Conservation (phyloP, 2,329 filamentous ascomycete genomes). For the Venturia pyrina region DNA sequence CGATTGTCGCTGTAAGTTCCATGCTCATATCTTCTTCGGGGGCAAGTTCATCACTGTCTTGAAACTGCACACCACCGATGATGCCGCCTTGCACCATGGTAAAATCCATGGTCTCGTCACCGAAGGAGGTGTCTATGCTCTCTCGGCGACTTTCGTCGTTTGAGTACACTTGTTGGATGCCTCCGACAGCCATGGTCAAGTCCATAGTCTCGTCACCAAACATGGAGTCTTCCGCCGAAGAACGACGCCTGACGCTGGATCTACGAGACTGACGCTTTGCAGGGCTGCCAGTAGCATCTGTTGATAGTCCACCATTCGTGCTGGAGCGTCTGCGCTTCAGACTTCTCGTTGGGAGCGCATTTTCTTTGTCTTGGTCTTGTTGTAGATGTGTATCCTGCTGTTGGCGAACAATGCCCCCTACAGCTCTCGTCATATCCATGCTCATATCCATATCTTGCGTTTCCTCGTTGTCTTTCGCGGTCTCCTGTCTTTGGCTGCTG, state of each 20-base stretch:
- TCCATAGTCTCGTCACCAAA: constrained; percentile 29
- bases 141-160: constrained; percentile 20
- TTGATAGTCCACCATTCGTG: background rate
- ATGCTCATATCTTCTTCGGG: constrained; percentile 40
- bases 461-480: constrained; percentile 34
- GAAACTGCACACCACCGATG: constrained; percentile 16
- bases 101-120: constrained; percentile 29
- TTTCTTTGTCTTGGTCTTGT: background rate
- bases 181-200: constrained; percentile 28
- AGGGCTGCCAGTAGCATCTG: constrained; percentile 10
- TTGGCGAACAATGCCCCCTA: constrained; percentile 63
- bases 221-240: constrained; percentile 7
- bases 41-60: constrained; percentile 3
- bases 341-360: background rate
- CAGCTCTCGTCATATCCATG: constrained; percentile 83
- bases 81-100: constrained; percentile 29
- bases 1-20: constrained; percentile 41
- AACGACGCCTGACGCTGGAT: constrained; percentile 12
- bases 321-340: constrained; percentile 12
- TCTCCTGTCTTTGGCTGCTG: constrained; percentile 14
- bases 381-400: constrained; percentile 4
- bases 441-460: constrained; percentile 65
- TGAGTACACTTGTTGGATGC: constrained; percentile 21
- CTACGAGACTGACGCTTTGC: constrained; percentile 9
- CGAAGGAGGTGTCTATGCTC: constrained; percentile 12